Evolutionary conservation across 352 stramenopile species (phyloP), one percentile per base, ranked within the genome.

Genomic region (Phytophthora crassamura): DNA sequence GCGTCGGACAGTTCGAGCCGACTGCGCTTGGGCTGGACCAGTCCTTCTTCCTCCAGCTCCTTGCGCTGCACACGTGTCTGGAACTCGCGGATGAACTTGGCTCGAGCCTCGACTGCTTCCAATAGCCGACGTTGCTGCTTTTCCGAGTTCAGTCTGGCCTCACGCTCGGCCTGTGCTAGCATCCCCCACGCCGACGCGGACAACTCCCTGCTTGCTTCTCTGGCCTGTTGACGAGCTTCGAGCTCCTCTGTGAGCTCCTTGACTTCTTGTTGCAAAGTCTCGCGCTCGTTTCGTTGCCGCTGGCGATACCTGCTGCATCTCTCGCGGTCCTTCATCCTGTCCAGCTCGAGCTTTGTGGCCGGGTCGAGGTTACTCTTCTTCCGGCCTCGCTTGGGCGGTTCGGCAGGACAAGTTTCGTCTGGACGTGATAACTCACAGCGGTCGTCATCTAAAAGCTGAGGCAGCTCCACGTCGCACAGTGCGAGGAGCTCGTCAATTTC

Each of bases 21-120:
- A 45, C 67, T 25, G 10, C 57, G 14, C 11, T 67, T 67, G 12
- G 62, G 49, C 10, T 53, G 9, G 14, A n/a, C n/a, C n/a, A n/a
- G n/a, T n/a, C n/a, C n/a, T n/a, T n/a, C n/a, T n/a, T n/a, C n/a
- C n/a, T n/a, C n/a, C n/a, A n/a, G n/a, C n/a, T n/a, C n/a, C n/a
- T n/a, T n/a, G n/a, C n/a, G n/a, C n/a, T n/a, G n/a, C n/a, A n/a
- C n/a, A n/a, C n/a, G n/a, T n/a, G n/a, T n/a, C n/a, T n/a, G n/a
- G 1, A 25, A 25, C 2, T 25, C 22, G 1, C 22, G 22, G 22
- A 25, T 25, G 22, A 25, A 25, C 22, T 1, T 3, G 3, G 22
- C 22, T 25, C 22, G 1, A 3, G 22, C 3, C 22, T 25, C 22
- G 3, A 25, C 22, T 4, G 22, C 22, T 25, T 25, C 22, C 1